Base-by-base conservation (phyloP, 129 eudicot species). In the Lactuca saligna region DNA sequence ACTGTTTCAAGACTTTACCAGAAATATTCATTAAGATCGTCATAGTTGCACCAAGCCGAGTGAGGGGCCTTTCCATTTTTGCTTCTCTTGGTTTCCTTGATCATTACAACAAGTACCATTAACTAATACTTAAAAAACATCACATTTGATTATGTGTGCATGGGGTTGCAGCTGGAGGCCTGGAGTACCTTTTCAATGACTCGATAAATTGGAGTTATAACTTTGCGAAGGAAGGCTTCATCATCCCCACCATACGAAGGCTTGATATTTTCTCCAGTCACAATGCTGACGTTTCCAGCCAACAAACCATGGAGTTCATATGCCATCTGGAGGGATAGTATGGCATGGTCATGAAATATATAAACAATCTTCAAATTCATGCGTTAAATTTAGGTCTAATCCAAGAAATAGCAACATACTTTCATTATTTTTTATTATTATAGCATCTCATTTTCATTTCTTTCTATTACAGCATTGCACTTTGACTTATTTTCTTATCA, bases 241-340 rank as follows among this genome's bases (percentile, higher is more conserved):
- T 94, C 90, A 46, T 94, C 99, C 37, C 99, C 99, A 25, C 99
- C 99, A 85, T 94, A 94, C 66, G 97, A 87, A 67, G 99, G 97
- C 85, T 94, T 94, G 73, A 94, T 87, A 78, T 94, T 94, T 82
- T 94, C 99, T 58, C 99, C 97, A 35, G 99, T 94, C 17, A 94
- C 99, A 74, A 94, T 89, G 90, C 99, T 94, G 73, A 94, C 99
- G 69, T 94, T 94, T 82, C 99, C 99, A 65, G 99, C 99, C 79
- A 94, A 73, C 66, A 94, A 84, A 35, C 99, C 95, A 74, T 94
- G 96, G 70, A 94, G 99, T 70, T 94, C 99, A 74, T 85, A 94
- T 51, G 99, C 99, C 99, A 94, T 94, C 99, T 94, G 81, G 74
- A 74, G 17, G 75, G 58, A 72, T 70, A 44, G 15, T 46, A 46